Base-by-base conservation (phyloP, 225 moss, liverwort and hornwort species). In the Pseudoscleropodium purum region DNA sequence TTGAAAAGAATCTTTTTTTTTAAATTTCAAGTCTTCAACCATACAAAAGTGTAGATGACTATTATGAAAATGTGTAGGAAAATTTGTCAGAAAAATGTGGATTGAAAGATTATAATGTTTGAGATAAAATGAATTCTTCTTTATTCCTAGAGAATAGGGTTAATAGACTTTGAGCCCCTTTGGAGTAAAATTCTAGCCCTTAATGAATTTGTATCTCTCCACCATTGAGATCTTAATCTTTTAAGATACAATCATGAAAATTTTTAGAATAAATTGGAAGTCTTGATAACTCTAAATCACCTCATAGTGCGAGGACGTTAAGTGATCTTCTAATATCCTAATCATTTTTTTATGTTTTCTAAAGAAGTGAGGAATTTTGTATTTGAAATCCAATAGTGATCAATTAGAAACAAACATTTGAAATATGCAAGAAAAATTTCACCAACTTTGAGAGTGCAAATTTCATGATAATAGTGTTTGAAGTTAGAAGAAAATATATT, bases 131-230 rank as follows among this genome's bases (percentile, higher is more conserved):
- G 29, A 27, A 26, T 2, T 41, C 15, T 5, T 39, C 2, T 47
- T 47, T 2, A 18, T 30, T 30, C 6, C 0, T 18, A 1, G 0
- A 0, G 7, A 75, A 30, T 6, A 0, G 11, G 18, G 0, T 47
- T 5, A 31, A 0, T 47, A 75, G 18, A 75, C 11, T 1, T 45
- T 2, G 1, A 75, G 18, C 10, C 6, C 9, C 27, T 15, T 73
- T 45, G 30, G 21, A 43, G 73, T 74, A 45, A 74, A 74, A 69
- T 74, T 45, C 3, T 74, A 27, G 17, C 10, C 43, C 43, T 29
- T 45, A 10, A 18, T 74, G 10, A 45, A 74, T 17, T 74, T 45
- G 3, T 6, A 0, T 45, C 29, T 29, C 17, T 43, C 10, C 3
- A 9, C 18, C 6, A 47, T 18, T 74, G 30, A 74, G 6, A 30